Evolutionary conservation across 2,329 filamentous ascomycete genomes (phyloP).

Genomic region (Plectosphaerella cucumerina): DNA sequence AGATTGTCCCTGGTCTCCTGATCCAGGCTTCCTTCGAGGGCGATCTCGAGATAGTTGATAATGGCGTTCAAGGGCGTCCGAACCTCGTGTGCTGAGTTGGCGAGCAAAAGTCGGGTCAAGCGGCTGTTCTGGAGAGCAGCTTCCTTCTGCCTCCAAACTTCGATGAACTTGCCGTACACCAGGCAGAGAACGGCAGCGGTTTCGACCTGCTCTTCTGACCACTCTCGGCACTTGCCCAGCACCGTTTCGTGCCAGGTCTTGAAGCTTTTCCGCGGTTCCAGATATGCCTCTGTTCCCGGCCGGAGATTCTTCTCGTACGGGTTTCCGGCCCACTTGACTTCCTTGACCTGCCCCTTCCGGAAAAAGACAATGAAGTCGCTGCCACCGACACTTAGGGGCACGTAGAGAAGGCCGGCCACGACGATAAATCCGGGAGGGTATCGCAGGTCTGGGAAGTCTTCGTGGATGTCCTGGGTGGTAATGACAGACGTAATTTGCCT

Average conservation of each 20-base stretch:
- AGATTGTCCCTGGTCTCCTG: slow-evolving; percentile 81
- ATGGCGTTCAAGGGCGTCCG: slow-evolving; percentile 89
- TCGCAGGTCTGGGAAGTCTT: slow-evolving; percentile 76
- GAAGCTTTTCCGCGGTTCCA: slow-evolving; percentile 78
- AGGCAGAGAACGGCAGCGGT: slow-evolving; percentile 83
- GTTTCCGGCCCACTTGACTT: slow-evolving; percentile 84
- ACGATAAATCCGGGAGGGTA: slow-evolving; percentile 76
- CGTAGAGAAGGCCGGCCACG: slow-evolving; percentile 75
- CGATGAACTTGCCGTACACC: slow-evolving; percentile 85
- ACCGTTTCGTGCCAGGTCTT: slow-evolving; percentile 78
- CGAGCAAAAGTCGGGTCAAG: slow-evolving; percentile 71
- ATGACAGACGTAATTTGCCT: slow-evolving; percentile 70
- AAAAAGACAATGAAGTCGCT: slow-evolving; percentile 90
- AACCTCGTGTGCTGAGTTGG: slow-evolving; percentile 89
- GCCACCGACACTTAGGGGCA: slow-evolving; percentile 72
- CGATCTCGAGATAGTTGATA: slow-evolving; percentile 92
- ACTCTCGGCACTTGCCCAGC: slow-evolving; percentile 77
- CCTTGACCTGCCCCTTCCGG: slow-evolving; percentile 68
- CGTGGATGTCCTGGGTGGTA: slow-evolving; percentile 69
- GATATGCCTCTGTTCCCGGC: slow-evolving; percentile 66
- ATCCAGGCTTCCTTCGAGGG: slow-evolving; percentile 75
- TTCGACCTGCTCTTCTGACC: slow-evolving; percentile 85
- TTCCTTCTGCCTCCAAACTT: slow-evolving; percentile 91
- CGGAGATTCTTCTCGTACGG: slow-evolving; percentile 76
- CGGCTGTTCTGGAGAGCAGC: slow-evolving; percentile 77